These are phyloP conservation scores for Sphagnum fallax DNA, from an alignment of 228 moss, liverwort and hornwort species.

Conservation along the genomic window DNA sequence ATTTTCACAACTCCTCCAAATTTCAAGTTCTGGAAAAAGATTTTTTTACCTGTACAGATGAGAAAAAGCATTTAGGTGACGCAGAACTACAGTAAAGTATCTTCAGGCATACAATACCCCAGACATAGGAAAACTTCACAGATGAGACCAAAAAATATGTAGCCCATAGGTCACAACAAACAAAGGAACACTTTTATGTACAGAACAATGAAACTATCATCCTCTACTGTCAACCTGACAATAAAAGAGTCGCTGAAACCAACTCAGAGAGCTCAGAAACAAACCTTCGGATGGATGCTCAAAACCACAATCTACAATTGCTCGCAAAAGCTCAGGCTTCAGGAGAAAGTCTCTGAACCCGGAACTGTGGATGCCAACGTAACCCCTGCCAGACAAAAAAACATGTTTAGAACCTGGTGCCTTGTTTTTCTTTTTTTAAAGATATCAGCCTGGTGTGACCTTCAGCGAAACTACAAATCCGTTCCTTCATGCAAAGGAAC, in stretches of 20 bases:
- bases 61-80: not conserved
- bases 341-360: constrained; percentile 48
- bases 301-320: constrained; percentile 56
- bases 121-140: too few species aligned
- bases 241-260: too few species aligned
- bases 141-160: too few species aligned
- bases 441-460: not conserved
- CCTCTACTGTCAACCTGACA: too few species aligned
- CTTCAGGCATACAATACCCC: too few species aligned
- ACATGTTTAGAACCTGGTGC: not conserved
- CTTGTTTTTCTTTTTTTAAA: not conserved
- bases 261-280: not conserved
- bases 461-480: not conserved
- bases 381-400: constrained; percentile 18
- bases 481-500: not conserved
- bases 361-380: constrained; percentile 52
- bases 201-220: too few species aligned
- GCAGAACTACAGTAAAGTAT: not conserved
- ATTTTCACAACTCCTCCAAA: constrained; percentile 46
- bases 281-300: constrained; percentile 56
- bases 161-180: too few species aligned
- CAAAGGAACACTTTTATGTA: too few species aligned
- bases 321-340: constrained; percentile 49
- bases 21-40: constrained; percentile 21
- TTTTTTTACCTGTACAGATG: constrained; percentile 36